phyloP scores from a whole-genome alignment of 257 asterid genomes.

The Salvia miltiorrhiza region DNA sequence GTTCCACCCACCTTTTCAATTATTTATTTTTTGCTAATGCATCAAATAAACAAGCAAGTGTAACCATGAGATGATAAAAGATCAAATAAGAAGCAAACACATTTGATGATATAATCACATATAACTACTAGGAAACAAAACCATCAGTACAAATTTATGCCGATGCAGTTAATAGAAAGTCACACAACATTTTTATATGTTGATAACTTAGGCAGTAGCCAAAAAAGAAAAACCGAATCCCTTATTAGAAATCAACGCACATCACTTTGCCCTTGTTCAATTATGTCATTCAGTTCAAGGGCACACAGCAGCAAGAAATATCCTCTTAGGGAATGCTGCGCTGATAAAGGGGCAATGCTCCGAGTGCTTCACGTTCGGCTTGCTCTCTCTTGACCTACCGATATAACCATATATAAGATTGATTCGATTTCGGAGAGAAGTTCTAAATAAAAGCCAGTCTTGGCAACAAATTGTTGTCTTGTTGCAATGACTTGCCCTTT shows the following conservation, averaged over 20 bases:
- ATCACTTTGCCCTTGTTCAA: conserved; percentile 17
- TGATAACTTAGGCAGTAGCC: not conserved
- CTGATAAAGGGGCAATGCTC: conserved; percentile 93
- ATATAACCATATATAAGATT: not conserved
- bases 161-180: conserved; percentile 8
- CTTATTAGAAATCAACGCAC: not conserved
- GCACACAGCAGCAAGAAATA: not conserved
- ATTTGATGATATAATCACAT: not conserved
- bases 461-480: not conserved
- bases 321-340: conserved; percentile 70
- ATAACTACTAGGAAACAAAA: not conserved
- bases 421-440: not conserved
- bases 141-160: not conserved
- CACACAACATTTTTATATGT: conserved; percentile 5
- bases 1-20: not conserved
- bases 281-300: conserved; percentile 10
- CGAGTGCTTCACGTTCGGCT: conserved; percentile 93
- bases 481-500: not conserved
- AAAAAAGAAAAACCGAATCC: conserved; percentile 12
- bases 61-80: too few relatives aligned
- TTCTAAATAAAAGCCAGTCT: not conserved
- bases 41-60: too few relatives aligned
- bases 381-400: conserved; percentile 77
- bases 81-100: not conserved
- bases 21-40: not conserved